Percentiles rank a stretch among this genome's conserved stretches.
Evolutionary conservation across 306 rosid genomes (phyloP).

Genomic region (Cicer chorassanicum): DNA sequence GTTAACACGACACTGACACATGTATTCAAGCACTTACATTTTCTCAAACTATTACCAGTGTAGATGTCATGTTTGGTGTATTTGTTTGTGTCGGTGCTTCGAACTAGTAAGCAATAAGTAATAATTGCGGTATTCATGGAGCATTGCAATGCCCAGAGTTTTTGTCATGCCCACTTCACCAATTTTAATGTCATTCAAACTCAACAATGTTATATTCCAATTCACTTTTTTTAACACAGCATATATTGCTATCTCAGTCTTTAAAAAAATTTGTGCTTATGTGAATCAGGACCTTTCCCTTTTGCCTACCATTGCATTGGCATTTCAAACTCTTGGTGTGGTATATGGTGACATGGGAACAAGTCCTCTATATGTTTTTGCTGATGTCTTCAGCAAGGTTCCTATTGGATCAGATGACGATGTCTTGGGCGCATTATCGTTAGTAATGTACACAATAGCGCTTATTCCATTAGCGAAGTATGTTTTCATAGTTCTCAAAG

Average conservation of each 20-base stretch:
- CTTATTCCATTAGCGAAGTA: slow-evolving; percentile 87
- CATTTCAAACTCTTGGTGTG: slow-evolving; percentile 96
- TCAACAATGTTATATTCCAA: slow-evolving; percentile 8
- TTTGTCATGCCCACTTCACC: slow-evolving; percentile 18
- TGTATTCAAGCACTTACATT: too few relatives aligned
- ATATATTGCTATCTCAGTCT: slow-evolving; percentile 23
- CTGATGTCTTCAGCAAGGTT: slow-evolving; percentile 93
- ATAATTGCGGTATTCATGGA: slow-evolving; percentile 10
- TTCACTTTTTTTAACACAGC: slow-evolving; percentile 17
- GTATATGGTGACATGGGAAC: slow-evolving; percentile 99
- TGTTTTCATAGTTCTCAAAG: slow-evolving; percentile 92
- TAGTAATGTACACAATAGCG: slow-evolving; percentile 91
- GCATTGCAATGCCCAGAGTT: background rate
- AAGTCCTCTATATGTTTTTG: slow-evolving; percentile 91
- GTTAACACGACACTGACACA: too few relatives aligned
- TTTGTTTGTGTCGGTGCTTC: too few relatives aligned
- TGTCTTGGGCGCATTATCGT: slow-evolving; percentile 90
- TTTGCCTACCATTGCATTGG: slow-evolving; percentile 71
- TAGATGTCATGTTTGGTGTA: too few relatives aligned
- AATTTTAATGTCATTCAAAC: slow-evolving; percentile 13
- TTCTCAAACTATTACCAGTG: too few relatives aligned
- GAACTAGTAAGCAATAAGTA: background rate
- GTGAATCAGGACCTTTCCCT: slow-evolving; percentile 66
- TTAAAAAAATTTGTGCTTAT: slow-evolving; percentile 40
- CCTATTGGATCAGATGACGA: slow-evolving; percentile 68